Base-by-base conservation (phyloP, 768 basidiomycete genomes). In the Kondoa malvinella region DNA sequence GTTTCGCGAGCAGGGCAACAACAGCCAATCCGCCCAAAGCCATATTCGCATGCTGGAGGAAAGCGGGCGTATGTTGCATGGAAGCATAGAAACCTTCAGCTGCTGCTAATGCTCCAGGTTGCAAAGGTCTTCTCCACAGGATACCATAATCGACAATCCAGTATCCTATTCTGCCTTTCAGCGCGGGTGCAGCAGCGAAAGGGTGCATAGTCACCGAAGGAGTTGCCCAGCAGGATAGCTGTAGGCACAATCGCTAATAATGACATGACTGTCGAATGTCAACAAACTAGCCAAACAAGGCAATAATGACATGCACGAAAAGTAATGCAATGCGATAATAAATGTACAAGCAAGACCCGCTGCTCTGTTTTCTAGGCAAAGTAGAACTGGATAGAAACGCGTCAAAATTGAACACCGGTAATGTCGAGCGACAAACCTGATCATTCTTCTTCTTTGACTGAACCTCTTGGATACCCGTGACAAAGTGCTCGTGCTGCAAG, bases 361-460 rank as follows among this genome's bases (percentile, higher is more conserved):
- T 12, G 14, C 4, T 25, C 4, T 4, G 3, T 8, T n/a, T 29
- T 16, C 29, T 67, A 67, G 25, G 69, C 66, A 34, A 33, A 69
- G 66, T 67, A 69, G 66, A 69, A 67, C 40, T n/a, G n/a, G n/a
- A n/a, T n/a, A n/a, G n/a, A n/a, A 50, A 8, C 40, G 40, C 8
- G 40, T 50, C 40, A 8, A 21, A 60, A 60, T 60, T 60, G 27
- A 14, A n/a, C n/a, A n/a, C n/a, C n/a, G n/a, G n/a, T n/a, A n/a
- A n/a, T n/a, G n/a, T n/a, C n/a, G n/a, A n/a, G n/a, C n/a, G n/a
- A 60, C 4, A 25, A 60, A 25, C 8, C 21, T 96, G 85, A 75
- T 89, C 86, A 76, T 97, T 97, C 85, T 97, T 97, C 85, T 99
- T 99, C 86, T 96, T 92, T 79, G 89, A 90, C 83, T 97, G 94